Evolutionary conservation across 345 rosid species (phyloP).

Genomic region (Reutealis trisperma): DNA sequence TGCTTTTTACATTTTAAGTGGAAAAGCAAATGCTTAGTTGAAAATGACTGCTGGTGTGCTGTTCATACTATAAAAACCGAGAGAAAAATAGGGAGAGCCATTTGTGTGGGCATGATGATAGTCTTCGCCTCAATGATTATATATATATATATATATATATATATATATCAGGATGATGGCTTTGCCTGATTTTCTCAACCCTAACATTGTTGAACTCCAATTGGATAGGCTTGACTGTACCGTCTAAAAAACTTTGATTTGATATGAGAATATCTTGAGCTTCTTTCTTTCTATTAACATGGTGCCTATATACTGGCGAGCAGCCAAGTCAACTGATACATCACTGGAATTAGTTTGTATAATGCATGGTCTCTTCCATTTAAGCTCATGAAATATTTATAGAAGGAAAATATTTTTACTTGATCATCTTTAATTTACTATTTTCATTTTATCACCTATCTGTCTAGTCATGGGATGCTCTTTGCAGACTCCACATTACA

Average conservation of each 20-base stretch:
- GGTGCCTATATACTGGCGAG: background rate
- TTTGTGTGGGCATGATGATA: background rate
- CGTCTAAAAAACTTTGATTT: background rate
- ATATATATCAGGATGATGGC: background rate
- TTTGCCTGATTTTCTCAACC: background rate
- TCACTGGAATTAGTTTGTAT: background rate
- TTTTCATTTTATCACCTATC: background rate
- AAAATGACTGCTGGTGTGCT: background rate
- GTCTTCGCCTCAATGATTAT: background rate
- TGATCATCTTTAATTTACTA: background rate
- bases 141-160: background rate
- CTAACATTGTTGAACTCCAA: background rate
- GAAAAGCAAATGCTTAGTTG: background rate
- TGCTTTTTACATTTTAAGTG: background rate
- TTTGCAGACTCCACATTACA: background rate
- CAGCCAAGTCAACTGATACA: background rate
- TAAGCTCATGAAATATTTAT: background rate
- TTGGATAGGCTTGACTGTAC: background rate
- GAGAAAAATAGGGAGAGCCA: background rate
- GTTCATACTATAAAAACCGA: background rate
- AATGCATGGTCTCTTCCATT: background rate
- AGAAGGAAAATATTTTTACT: background rate
- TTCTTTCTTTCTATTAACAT: background rate
- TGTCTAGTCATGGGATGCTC: background rate
- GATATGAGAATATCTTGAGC: background rate